phyloP scores from a whole-genome alignment of 169 alveolate species.

The Besnoitia besnoiti region DNA sequence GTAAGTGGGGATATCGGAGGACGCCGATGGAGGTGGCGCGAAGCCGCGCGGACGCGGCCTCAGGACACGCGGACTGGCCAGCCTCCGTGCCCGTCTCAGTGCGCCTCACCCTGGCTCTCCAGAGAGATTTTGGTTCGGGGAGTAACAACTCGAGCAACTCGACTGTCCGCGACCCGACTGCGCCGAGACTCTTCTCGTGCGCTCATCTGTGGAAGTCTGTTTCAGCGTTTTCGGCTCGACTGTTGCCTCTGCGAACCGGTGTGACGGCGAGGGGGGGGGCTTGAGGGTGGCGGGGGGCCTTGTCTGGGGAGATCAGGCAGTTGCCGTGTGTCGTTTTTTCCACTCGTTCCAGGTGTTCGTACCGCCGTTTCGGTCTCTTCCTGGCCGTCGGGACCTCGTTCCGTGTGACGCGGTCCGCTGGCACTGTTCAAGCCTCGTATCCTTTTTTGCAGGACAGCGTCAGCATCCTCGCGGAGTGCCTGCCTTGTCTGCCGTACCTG shows the following conservation, averaged over 20 bases:
- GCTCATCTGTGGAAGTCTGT: too few relatives aligned
- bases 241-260: background rate
- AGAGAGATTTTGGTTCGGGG: too few relatives aligned
- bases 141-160: too few relatives aligned
- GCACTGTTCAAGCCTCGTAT: background rate
- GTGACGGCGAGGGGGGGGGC: background rate
- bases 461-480: constrained; percentile 24
- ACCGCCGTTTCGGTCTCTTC: background rate
- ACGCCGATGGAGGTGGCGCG: too few relatives aligned
- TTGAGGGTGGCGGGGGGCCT: background rate
- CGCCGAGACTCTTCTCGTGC: too few relatives aligned
- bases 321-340: background rate
- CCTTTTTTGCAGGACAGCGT: constrained; percentile 37
- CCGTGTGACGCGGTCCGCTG: background rate
- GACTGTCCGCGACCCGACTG: too few relatives aligned
- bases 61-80: background rate
- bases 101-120: too few relatives aligned
- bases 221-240: too few relatives aligned
- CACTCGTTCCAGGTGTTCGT: background rate
- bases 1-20: too few relatives aligned
- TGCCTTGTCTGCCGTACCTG: constrained; percentile 23
- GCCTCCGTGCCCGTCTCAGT: background rate
- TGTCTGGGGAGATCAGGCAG: background rate
- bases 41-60: too few relatives aligned
- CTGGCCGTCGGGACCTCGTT: background rate